Evolutionary conservation across 768 basidiomycete genomes (phyloP), one percentile per base, ranked within the genome.

Genomic region (Leucosporidium yakuticum): DNA sequence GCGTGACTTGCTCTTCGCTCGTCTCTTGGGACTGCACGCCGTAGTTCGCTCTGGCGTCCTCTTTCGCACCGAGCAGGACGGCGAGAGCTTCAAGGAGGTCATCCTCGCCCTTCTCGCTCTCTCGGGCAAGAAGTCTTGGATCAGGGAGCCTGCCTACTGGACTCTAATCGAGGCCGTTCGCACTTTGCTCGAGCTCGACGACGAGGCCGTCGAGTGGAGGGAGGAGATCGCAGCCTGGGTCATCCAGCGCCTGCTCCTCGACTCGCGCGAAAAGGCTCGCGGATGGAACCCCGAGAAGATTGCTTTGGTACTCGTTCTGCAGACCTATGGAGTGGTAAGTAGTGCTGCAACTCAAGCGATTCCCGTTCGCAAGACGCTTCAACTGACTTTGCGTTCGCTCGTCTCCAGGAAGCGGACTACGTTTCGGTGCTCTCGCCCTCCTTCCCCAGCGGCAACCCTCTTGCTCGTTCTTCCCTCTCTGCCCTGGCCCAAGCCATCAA

Each of bases 241-340:
- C 85, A 23, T 74, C 2, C 73, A 74, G 67, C 44, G 69, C 25
- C 60, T 75, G 15, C 39, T 75, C 20, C 60, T 55, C 49, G 70
- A 72, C 51, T 56, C 71, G 31, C 44, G 73, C 51, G 69, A 75
- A 32, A 79, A 84, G 6, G 85, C 87, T 21, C 67, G 80, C 36
- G 74, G 78, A 25, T 97, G 94, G 93, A 87, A 88, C 4, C 87
- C 88, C 25, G 95, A 97, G 77, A 96, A 91, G 78, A 80, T 97
- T 36, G 92, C 90, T 4, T 72, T 96, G 69, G 83, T 86, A 0
- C 74, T 96, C 55, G 85, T 85, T 73, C 78, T 96, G 62, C 88
- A 91, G 77, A 78, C 80, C 12, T 25, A 68, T 55, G 59, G 60
- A 14, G 69, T 73, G 14, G 68, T 73, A 21, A 51, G 66, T 67